Evolutionary conservation across 306 rosid species (phyloP).

Genomic region (Cucurbita moschata): DNA sequence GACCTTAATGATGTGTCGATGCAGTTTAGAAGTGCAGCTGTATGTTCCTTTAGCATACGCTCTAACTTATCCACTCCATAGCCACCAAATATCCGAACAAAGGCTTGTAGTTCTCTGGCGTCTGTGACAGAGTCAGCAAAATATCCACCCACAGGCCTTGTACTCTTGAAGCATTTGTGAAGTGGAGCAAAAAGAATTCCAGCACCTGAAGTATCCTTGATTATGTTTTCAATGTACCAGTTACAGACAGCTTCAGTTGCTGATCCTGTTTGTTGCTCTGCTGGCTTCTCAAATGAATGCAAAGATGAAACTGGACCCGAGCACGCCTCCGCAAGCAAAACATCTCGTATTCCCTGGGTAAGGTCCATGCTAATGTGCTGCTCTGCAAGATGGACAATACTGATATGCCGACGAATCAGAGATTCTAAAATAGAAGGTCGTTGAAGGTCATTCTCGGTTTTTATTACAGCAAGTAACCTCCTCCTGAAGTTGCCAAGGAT

Average conservation of each 20-base stretch:
- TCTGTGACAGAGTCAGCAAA: constrained; percentile 98
- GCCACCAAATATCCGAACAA: constrained; percentile 84
- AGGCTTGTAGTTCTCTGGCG: constrained; percentile 69
- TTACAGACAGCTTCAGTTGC: constrained; percentile 83
- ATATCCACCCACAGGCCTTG: constrained; percentile 97
- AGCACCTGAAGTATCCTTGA: constrained; percentile 84
- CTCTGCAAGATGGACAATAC: constrained; percentile 89
- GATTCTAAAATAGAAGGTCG: constrained; percentile 88
- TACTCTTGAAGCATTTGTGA: constrained; percentile 91
- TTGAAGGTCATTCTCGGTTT: constrained; percentile 91
- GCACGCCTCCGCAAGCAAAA: constrained; percentile 72
- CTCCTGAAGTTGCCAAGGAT: constrained; percentile 95
- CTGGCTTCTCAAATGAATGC: constrained; percentile 76
- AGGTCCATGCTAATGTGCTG: constrained; percentile 99
- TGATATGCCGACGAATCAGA: constrained; percentile 64
- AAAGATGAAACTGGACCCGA: constrained; percentile 94
- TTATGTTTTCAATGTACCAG: constrained; percentile 93
- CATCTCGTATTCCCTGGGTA: constrained; percentile 90
- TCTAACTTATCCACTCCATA: constrained; percentile 93
- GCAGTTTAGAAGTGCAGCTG: constrained; percentile 96
- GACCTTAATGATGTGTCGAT: constrained; percentile 82
- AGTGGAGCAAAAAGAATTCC: constrained; percentile 85
- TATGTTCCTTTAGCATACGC: constrained; percentile 89
- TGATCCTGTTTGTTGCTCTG: constrained; percentile 77
- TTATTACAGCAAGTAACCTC: constrained; percentile 83